Base-by-base conservation (phyloP, 2,329 filamentous ascomycete species). In the Xylariaceae sp. region DNA sequence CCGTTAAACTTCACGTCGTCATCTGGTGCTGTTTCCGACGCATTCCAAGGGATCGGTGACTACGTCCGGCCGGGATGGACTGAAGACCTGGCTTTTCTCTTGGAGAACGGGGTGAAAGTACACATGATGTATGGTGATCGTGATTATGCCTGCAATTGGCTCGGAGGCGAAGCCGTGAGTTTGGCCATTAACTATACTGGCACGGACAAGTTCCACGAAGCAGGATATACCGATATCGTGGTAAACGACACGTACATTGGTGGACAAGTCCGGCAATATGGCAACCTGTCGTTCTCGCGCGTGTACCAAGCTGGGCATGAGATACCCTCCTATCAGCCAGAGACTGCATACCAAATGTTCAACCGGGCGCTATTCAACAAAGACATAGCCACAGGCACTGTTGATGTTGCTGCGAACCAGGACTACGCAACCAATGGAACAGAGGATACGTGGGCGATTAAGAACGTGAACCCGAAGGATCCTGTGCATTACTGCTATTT, bases 221-320 rank as follows among this genome's bases (percentile, higher is more conserved):
- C 87, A 1, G 86, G 86, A 1, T 90, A 90, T 65, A 77, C 80
- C 0, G 79, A 83, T 13, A 79, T 90, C 51, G 70, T 80, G 11
- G 79, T 84, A 14, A 83, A 87, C 60, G 75, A 73, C 10, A 74
- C 77, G 6, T 83, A 83, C 68, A 77, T 81, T 63, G 84, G 78
- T n/a, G 88, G 87, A 1, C 79, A 82, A 56, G 86, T 88, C 0
- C 77, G 87, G 1, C 86, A 90, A 64, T 82, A 80, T 59, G 86
- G 85, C 13, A 89, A 89, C 60, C 76, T 83, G 56, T 81, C 77
- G 11, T 85, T 84, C 66, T 76, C 78, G 33, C 73, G 82, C 0
- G 75, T 84, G 4, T 84, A 79, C 61, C 72, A 84, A 60, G 73
- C 80, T 10, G 81, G 82, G 1, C 81, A 84, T 60, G 75, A 81